phyloP scores from a whole-genome alignment of 148 eudicot genomes.

The Rheum nobile region DNA sequence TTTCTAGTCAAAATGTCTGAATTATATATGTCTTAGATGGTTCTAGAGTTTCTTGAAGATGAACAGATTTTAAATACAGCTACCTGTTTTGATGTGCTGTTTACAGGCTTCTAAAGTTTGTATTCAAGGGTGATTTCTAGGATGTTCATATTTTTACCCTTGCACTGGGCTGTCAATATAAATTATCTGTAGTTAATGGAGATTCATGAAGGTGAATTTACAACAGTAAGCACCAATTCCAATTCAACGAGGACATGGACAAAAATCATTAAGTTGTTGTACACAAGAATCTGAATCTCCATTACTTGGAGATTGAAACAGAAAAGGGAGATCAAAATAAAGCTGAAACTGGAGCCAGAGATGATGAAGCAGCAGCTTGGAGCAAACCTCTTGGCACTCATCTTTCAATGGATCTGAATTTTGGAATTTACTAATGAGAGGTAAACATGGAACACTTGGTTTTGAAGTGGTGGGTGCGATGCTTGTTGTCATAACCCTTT shows the following conservation, averaged over 20 bases:
- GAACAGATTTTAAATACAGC: too few relatives aligned
- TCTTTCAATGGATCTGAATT: not conserved
- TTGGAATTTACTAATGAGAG: not conserved
- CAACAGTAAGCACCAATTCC: too few relatives aligned
- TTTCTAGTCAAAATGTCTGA: not conserved
- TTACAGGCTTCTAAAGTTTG: not conserved
- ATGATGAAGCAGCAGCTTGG: not conserved
- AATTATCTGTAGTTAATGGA: too few relatives aligned
- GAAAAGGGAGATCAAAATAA: not conserved
- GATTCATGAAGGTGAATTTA: too few relatives aligned
- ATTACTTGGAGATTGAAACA: not conserved
- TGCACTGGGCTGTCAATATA: too few relatives aligned
- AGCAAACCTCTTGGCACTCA: not conserved
- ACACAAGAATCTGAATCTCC: not conserved
- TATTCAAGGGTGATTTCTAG: not conserved
- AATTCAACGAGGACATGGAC: too few relatives aligned
- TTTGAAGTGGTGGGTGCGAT: conserved; percentile 24
- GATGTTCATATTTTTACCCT: too few relatives aligned
- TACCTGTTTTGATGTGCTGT: not conserved
- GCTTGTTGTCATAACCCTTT: conserved; percentile 26
- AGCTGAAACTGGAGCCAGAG: not conserved
- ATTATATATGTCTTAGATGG: too few relatives aligned
- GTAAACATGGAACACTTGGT: conserved; percentile 18
- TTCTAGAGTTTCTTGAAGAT: too few relatives aligned
- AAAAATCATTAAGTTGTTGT: not conserved